Conservation (phyloP, 2,329 filamentous ascomycete species). For the Periglandula ipomoeae region DNA sequence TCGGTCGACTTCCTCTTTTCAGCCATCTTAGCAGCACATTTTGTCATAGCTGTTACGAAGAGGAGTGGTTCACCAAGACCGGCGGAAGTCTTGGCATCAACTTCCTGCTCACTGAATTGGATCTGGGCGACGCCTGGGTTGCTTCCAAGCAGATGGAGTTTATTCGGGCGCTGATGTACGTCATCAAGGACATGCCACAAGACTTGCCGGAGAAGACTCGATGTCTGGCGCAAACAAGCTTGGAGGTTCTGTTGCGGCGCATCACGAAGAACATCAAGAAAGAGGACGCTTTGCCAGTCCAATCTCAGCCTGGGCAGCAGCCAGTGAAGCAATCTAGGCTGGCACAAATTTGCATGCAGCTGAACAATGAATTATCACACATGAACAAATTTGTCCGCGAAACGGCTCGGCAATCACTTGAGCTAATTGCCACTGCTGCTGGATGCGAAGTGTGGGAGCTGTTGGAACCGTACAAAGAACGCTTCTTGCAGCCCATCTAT, state of each 20-base stretch:
- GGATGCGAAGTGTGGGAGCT: constrained; percentile 78
- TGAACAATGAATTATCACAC: constrained; percentile 83
- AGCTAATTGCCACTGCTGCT: constrained; percentile 70
- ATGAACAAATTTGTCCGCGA: constrained; percentile 94
- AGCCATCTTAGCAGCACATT: constrained; percentile 72
- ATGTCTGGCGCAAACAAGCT: constrained; percentile 69
- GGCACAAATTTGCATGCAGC: constrained; percentile 68
- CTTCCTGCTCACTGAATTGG: constrained; percentile 73
- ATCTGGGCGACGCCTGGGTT: constrained; percentile 79
- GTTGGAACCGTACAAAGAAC: constrained; percentile 80
- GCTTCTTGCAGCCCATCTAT: constrained; percentile 84
- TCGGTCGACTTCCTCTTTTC: constrained; percentile 77
- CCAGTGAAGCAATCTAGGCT: constrained; percentile 50
- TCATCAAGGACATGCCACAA: constrained; percentile 95
- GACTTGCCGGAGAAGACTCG: constrained; percentile 89
- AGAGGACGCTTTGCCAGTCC: constrained; percentile 48
- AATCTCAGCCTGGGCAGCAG: constrained; percentile 32
- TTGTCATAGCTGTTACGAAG: constrained; percentile 90
- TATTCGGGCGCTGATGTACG: constrained; percentile 84
- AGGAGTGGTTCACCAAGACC: constrained; percentile 98
- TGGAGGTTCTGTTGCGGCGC: constrained; percentile 68
- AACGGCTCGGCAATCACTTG: constrained; percentile 72
- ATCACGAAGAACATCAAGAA: constrained; percentile 74
- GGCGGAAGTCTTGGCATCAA: constrained; percentile 87
- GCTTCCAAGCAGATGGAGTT: constrained; percentile 77